Conservation (phyloP, 371 early-diverging fungal species). For the Mortierella sp. region DNA sequence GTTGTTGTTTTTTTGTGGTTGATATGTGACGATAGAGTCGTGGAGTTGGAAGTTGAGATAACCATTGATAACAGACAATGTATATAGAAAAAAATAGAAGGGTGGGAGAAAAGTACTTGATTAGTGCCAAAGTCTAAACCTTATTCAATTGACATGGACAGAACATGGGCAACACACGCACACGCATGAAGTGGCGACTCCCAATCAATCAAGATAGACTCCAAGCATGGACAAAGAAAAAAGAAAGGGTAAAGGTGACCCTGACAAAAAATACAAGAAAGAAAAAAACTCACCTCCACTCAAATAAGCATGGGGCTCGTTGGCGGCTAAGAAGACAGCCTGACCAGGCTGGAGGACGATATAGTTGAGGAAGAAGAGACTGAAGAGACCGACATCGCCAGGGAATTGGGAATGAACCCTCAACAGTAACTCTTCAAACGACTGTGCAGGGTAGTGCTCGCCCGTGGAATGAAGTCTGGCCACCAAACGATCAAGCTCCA, state of each 20-base stretch:
- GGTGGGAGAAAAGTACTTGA: not conserved
- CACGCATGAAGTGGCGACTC: no score
- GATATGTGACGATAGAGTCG: not conserved
- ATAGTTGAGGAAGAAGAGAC: conserved; percentile 91
- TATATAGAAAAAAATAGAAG: not conserved
- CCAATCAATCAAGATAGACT: conserved; percentile 4
- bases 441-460: conserved; percentile 9
- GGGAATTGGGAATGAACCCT: conserved; percentile 90
- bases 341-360: conserved; percentile 86
- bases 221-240: not conserved
- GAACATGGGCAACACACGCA: not conserved
- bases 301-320: conserved; percentile 98
- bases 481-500: conserved; percentile 68
- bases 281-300: conserved; percentile 80
- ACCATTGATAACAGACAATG: conserved; percentile 4
- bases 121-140: conserved; percentile 11
- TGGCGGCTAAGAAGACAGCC: conserved; percentile 96
- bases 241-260: not conserved
- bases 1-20: not conserved
- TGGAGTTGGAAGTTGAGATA: not conserved
- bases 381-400: conserved; percentile 93
- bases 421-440: conserved; percentile 75
- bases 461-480: conserved; percentile 53
- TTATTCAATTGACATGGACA: conserved; percentile 2
- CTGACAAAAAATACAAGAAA: conserved; percentile 11